Evolutionary conservation across 1,284 basidiomycete genomes (phyloP), one percentile per base, ranked within the genome.

Genomic region (Trichosporon ovoides): DNA sequence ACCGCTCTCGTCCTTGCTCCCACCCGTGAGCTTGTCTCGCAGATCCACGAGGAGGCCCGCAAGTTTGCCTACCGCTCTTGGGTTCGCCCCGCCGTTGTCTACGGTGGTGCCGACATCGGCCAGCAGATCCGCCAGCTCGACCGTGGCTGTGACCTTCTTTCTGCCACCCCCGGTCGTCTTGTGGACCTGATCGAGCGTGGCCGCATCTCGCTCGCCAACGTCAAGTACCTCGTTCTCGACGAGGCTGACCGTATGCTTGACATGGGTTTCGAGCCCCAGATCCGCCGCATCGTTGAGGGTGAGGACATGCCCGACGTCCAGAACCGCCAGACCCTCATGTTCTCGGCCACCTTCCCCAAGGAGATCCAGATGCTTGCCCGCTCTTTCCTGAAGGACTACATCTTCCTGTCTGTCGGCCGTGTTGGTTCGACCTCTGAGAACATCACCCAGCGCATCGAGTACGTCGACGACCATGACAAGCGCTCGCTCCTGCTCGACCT

Each of bases 261-360:
- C 82, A 99, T 99, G 95, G 95, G 95, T 89, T 99, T 99, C 83
- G 95, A 99, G 80, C 96, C 96, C 61, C 95, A 98, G 80, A 99
- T 99, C 73, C 86, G 95, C 65, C 85, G 93, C 53, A 99, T 99
- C 74, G 96, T 99, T 33, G 91, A 98, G 77, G 90, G 90, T 65
- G 93, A 95, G 73, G 96, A 98, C 78, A 99, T 99, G 95, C 93
- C 96, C 28, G 89, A 86, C 56, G 87, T 90, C 22, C 81, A 85
- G 56, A 87, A 94, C 31, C 90, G 96, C 63, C 96, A 98, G 78
- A 99, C 96, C 9, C 89, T 99, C 80, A 98, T 99, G 95, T 99
- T 99, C 82, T 93, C 89, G 63, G 96, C 96, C 50, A 98, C 96
- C 51, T 98, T 99, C 87, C 96, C 95, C 56, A 88, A 93, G 57